Conservation (phyloP, 495 filamentous ascomycete species). For the Talaromyces wortmannii region DNA sequence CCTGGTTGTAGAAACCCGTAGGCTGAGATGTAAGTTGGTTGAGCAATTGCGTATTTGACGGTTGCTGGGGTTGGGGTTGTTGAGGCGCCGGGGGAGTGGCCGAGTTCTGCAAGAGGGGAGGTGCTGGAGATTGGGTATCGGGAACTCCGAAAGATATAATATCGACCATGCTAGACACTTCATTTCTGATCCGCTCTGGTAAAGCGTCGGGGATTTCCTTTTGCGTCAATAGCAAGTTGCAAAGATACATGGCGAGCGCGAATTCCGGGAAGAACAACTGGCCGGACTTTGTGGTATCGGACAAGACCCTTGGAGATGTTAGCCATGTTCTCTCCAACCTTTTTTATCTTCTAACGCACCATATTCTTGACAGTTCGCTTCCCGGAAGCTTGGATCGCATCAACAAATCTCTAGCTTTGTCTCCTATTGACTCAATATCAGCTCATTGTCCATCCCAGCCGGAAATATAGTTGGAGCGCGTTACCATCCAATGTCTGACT, state of each 20-base stretch:
- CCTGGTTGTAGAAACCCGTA: constrained; percentile 53
- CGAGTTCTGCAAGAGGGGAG: constrained; percentile 52
- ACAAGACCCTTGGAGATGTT: constrained; percentile 60
- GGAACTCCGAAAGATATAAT: constrained; percentile 94
- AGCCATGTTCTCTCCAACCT: constrained; percentile 3
- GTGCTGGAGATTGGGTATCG: constrained; percentile 58
- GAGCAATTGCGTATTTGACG: constrained; percentile 70
- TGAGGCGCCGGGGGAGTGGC: constrained; percentile 67
- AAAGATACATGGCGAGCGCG: constrained; percentile 97
- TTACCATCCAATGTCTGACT: constrained; percentile 77
- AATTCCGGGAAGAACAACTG: constrained; percentile 98
- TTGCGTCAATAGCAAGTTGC: constrained; percentile 84
- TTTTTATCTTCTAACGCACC: constrained; percentile 42
- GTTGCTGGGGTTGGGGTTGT: constrained; percentile 76
- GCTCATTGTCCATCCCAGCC: neutral
- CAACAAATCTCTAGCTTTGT: constrained; percentile 83
- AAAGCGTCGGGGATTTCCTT: constrained; percentile 68
- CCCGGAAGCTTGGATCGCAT: constrained; percentile 82
- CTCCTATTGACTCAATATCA: constrained; percentile 36
- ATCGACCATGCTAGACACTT: constrained; percentile 99
- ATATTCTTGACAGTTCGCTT: constrained; percentile 77
- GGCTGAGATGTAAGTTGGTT: constrained; percentile 67
- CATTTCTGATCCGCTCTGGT: constrained; percentile 85
- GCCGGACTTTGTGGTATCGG: constrained; percentile 93
- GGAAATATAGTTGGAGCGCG: too few relatives aligned